A percentile compares a stretch with the other conserved stretches of the same genome.
Conservation (phyloP, 352 stramenopile species). For the Phytophthora cactorum region DNA sequence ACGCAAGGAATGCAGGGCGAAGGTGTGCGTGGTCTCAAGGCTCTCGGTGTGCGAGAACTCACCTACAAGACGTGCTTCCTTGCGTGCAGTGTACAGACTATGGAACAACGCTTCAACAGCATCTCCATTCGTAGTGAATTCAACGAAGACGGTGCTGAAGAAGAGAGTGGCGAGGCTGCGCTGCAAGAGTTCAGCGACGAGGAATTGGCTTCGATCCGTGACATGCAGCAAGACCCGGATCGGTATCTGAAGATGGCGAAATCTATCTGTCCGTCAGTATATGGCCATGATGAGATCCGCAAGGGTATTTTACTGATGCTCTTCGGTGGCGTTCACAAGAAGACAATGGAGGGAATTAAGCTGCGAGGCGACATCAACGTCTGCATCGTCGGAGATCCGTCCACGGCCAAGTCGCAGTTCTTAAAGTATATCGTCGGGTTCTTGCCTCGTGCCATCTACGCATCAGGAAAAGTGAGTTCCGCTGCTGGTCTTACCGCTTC, state of each 20-base stretch:
- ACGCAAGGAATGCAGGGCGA: conserved; percentile 86
- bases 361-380: conserved; percentile 99
- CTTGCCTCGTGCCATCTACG: conserved; percentile 97
- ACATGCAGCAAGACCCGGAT: conserved; percentile 91
- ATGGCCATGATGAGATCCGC: conserved; percentile 96
- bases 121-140: conserved; percentile 87
- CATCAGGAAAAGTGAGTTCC: conserved; percentile 98
- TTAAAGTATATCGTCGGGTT: conserved; percentile 97
- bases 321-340: conserved; percentile 98
- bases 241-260: conserved; percentile 95
- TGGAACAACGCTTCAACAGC: conserved; percentile 89
- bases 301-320: conserved; percentile 97
- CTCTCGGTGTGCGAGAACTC: conserved; percentile 96
- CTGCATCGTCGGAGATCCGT: conserved; percentile 98
- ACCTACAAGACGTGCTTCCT: conserved; percentile 99
- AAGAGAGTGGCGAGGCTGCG: conserved; percentile 32
- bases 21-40: conserved; percentile 95
- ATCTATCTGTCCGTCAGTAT: conserved; percentile 96
- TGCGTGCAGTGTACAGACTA: conserved; percentile 93
- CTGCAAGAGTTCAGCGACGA: conserved; percentile 90
- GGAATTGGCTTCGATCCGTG: conserved; percentile 92
- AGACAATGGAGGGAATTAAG: conserved; percentile 96
- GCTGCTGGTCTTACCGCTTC: conserved; percentile 98
- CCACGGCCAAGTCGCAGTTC: conserved; percentile 99
- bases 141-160: conserved; percentile 53